Percentiles rank a stretch among this genome's conserved stretches.
Conservation (phyloP, 1,284 basidiomycete genomes). For the Peniophora sp. region DNA sequence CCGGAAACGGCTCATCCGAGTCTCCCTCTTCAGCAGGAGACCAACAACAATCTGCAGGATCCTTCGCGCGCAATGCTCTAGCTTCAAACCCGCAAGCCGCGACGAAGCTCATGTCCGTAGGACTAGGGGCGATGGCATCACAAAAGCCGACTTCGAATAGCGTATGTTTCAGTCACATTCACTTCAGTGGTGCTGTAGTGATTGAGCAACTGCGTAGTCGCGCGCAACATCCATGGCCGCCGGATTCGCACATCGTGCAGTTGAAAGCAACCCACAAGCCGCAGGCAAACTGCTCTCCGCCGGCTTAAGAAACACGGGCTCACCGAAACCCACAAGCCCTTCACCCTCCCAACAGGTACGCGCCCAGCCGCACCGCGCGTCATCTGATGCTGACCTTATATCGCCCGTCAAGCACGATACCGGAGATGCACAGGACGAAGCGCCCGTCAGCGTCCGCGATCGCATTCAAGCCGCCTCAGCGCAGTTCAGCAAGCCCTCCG, state of each 20-base stretch:
- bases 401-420: neutral
- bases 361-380: neutral
- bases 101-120: slow-evolving; percentile 32
- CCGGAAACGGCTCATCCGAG: slow-evolving; percentile 12
- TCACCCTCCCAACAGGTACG: neutral
- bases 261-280: no score
- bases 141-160: neutral
- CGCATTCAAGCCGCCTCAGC: neutral
- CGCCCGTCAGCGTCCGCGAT: neutral
- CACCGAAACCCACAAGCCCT: no score
- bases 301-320: no score
- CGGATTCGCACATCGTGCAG: no score
- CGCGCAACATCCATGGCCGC: no score
- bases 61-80: slow-evolving; percentile 41
- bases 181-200: no score
- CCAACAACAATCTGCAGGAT: slow-evolving; percentile 23
- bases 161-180: no score
- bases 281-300: no score
- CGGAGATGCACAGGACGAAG: neutral
- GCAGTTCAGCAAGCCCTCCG: neutral
- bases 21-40: neutral
- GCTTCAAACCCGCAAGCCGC: slow-evolving; percentile 35
- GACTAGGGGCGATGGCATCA: slow-evolving; percentile 25
- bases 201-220: no score
- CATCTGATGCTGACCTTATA: neutral